These are phyloP conservation scores for Dicorynia guianensis DNA, from an alignment of 306 rosid genomes.

Conservation along the genomic window DNA sequence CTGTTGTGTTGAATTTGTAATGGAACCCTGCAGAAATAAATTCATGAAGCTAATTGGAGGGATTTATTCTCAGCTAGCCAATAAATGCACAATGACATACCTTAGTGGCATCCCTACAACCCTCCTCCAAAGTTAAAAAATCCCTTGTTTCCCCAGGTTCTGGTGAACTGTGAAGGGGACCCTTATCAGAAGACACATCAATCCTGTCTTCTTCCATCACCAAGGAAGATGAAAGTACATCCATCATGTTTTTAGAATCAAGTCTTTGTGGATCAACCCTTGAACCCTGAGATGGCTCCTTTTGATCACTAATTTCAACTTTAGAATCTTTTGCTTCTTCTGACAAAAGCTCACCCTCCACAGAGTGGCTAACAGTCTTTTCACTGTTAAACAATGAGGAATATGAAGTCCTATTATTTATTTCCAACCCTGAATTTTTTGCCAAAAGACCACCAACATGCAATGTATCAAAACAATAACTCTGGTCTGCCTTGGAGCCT, in stretches of 20 bases:
- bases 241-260: constrained; percentile 9
- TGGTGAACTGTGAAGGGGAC: constrained; percentile 13
- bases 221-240: constrained; percentile 32
- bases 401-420: constrained; percentile 4
- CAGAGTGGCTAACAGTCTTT: constrained; percentile 17
- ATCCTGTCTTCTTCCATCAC: constrained; percentile 24
- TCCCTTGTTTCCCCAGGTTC: constrained; percentile 32
- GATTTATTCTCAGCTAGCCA: not conserved
- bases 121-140: constrained; percentile 19
- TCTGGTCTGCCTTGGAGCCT: constrained; percentile 34
- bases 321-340: constrained; percentile 22
- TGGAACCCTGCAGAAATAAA: constrained; percentile 38
- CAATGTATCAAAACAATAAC: constrained; percentile 4
- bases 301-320: constrained; percentile 41
- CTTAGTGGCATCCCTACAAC: constrained; percentile 28
- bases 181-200: constrained; percentile 35
- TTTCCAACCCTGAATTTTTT: constrained; percentile 30
- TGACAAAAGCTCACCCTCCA: constrained; percentile 32
- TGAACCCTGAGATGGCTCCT: constrained; percentile 30
- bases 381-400: not conserved
- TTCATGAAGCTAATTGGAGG: constrained; percentile 20
- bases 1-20: constrained; percentile 30
- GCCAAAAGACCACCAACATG: constrained; percentile 40
- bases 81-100: constrained; percentile 37
- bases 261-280: constrained; percentile 34